phyloP scores from a whole-genome alignment of 2,329 filamentous ascomycete genomes.

The Colletotrichum spaethianum region DNA sequence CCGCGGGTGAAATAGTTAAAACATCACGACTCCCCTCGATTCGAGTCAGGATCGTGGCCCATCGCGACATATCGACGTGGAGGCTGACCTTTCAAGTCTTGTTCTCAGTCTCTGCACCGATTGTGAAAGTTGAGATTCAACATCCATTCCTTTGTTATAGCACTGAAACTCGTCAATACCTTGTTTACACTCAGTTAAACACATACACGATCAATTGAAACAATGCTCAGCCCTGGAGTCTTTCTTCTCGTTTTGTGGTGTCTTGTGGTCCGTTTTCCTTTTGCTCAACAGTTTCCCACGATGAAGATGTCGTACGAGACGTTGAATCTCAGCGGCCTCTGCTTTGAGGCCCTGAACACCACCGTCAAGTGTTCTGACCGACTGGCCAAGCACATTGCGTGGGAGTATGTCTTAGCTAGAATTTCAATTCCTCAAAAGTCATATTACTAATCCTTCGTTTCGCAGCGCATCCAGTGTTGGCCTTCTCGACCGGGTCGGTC shows the following conservation, averaged over 20 bases:
- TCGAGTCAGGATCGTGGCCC: not conserved
- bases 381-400: not conserved
- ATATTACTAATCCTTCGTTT: not conserved
- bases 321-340: not conserved
- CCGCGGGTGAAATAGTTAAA: not conserved
- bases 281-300: not conserved
- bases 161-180: too few species aligned
- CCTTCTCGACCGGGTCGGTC: not conserved
- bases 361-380: not conserved
- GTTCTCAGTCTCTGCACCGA: not conserved
- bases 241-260: not conserved
- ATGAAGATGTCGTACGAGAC: not conserved
- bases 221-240: not conserved
- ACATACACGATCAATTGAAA: not conserved
- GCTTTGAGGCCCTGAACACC: not conserved
- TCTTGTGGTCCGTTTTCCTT: not conserved
- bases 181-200: not conserved
- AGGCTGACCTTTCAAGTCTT: not conserved
- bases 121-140: slow-evolving; percentile 1
- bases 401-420: not conserved
- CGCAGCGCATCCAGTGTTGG: not conserved
- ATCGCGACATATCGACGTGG: not conserved
- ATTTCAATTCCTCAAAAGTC: too few species aligned
- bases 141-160: not conserved
- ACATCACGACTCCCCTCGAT: not conserved